Conservation (phyloP, 331 rosid genomes). For the Phaseolus coccineus region DNA sequence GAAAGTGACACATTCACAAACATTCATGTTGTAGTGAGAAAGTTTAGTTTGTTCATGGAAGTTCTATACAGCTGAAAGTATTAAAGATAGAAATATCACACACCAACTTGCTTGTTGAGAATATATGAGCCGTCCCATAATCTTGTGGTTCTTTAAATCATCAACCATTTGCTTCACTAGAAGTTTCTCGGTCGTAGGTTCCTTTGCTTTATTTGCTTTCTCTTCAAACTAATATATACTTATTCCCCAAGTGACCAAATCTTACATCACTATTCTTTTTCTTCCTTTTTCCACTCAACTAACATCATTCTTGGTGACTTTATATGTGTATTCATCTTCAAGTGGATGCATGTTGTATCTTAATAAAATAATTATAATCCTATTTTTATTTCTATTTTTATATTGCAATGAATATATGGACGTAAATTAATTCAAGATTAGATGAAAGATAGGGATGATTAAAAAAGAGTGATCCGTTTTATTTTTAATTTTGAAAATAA, state of each 20-base stretch:
- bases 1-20: background rate
- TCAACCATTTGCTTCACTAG: slow-evolving; percentile 27
- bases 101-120: slow-evolving; percentile 31
- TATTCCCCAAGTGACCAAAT: background rate
- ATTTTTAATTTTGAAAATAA: too few relatives aligned
- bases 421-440: too few relatives aligned
- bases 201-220: background rate
- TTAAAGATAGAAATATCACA: slow-evolving; percentile 18
- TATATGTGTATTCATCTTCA: slow-evolving; percentile 3
- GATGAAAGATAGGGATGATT: too few relatives aligned
- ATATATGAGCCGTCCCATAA: slow-evolving; percentile 28
- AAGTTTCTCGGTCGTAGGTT: slow-evolving; percentile 33
- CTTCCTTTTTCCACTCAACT: slow-evolving; percentile 8
- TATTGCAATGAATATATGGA: too few relatives aligned
- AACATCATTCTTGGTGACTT: slow-evolving; percentile 26
- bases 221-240: background rate
- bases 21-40: background rate
- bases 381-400: too few relatives aligned
- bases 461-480: too few relatives aligned
- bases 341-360: background rate
- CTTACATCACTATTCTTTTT: slow-evolving; percentile 10
- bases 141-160: background rate
- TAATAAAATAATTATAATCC: too few relatives aligned
- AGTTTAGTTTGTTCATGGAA: slow-evolving; percentile 27
- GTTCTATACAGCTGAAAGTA: background rate